Evolutionary conservation across 306 rosid genomes (phyloP).

Genomic region (Gastrolobium bilobum): DNA sequence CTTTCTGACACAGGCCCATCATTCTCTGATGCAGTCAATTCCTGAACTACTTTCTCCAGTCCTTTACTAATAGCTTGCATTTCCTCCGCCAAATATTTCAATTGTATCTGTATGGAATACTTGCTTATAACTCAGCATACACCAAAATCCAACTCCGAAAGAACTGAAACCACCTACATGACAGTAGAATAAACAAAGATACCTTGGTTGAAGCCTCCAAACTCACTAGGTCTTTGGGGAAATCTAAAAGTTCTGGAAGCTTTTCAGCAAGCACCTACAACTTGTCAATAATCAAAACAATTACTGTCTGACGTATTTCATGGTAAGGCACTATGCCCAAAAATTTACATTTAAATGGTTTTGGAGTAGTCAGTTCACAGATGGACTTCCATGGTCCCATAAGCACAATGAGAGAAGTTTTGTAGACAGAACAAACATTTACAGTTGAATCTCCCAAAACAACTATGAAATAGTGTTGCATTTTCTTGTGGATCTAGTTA

Average conservation of each 20-base stretch:
- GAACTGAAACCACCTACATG: conserved; percentile 25
- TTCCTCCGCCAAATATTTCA: conserved; percentile 97
- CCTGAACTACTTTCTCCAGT: conserved; percentile 93
- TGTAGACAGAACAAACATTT: background rate
- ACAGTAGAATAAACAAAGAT: conserved; percentile 36
- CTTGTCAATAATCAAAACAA: conserved; percentile 49
- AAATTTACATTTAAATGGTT: background rate
- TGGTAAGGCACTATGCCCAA: background rate
- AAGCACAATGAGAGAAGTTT: conserved; percentile 1
- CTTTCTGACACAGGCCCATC: conserved; percentile 81
- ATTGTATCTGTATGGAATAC: conserved; percentile 75
- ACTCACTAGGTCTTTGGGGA: conserved; percentile 72
- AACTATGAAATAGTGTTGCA: background rate
- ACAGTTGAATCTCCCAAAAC: conserved; percentile 3
- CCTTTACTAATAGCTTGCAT: conserved; percentile 98
- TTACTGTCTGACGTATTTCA: conserved; percentile 32
- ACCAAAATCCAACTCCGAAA: conserved; percentile 38
- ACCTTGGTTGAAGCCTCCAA: conserved; percentile 94
- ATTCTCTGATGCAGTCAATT: conserved; percentile 85
- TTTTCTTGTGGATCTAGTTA: conserved; percentile 24
- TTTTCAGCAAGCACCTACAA: conserved; percentile 89
- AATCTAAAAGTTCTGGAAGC: conserved; percentile 92
- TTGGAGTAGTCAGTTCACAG: background rate
- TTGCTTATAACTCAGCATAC: conserved; percentile 40
- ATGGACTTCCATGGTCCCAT: background rate